These are phyloP conservation scores for Zygnema cylindricum DNA, from an alignment of 139 green algal species.

Conservation along the genomic window DNA sequence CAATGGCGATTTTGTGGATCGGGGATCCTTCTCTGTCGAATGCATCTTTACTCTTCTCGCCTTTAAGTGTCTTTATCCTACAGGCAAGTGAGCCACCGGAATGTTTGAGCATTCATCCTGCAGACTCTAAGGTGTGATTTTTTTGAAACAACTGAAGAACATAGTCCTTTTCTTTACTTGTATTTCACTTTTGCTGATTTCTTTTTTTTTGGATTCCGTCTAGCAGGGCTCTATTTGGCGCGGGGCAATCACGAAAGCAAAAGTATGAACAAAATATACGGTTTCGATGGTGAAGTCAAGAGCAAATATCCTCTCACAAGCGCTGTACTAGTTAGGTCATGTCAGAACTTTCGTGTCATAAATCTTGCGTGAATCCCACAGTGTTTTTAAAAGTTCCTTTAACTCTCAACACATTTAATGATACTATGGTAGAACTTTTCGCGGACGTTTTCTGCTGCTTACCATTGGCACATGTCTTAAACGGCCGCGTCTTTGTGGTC, in stretches of 20 bases:
- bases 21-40: conserved; percentile 90
- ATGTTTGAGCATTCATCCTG: too few species aligned
- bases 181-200: too few species aligned
- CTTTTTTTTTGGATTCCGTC: too few species aligned
- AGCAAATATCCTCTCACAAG: conserved; percentile 73
- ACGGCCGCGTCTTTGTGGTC: conserved; percentile 86
- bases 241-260: conserved; percentile 95
- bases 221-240: conserved; percentile 69
- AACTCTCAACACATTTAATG: conserved; percentile 45
- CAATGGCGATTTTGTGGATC: conserved; percentile 99
- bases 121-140: too few species aligned
- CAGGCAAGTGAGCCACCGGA: conserved; percentile 29
- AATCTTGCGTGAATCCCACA: background rate
- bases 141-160: too few species aligned
- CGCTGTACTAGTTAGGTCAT: background rate
- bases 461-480: conserved; percentile 86
- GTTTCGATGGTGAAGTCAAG: conserved; percentile 93
- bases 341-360: background rate
- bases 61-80: conserved; percentile 83
- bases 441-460: conserved; percentile 70
- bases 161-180: too few species aligned
- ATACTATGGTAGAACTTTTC: conserved; percentile 88
- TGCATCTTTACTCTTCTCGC: conserved; percentile 94
- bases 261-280: conserved; percentile 97
- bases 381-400: too few species aligned